A percentile compares a stretch with the other conserved stretches of the same genome.
phyloP scores from a whole-genome alignment of 83 land plant species.

The Diphasiastrum complanatum region DNA sequence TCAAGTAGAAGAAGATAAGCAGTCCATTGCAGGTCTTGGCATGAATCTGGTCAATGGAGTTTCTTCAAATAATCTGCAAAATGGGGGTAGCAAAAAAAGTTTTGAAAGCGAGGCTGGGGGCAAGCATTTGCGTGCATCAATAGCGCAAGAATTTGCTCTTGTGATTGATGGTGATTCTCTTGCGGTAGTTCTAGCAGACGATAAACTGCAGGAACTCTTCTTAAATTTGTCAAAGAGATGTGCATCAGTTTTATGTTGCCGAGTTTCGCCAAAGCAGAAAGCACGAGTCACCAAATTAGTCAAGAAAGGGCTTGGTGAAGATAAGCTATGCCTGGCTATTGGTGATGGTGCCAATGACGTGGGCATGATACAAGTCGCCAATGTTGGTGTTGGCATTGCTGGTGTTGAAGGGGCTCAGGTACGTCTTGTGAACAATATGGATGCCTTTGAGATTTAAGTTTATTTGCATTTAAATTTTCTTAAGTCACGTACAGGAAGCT shows the following conservation, averaged over 20 bases:
- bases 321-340: constrained; percentile 33
- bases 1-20: no score
- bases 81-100: no score
- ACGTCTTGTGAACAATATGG: no score
- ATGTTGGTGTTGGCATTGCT: constrained; percentile 39
- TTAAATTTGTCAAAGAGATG: constrained; percentile 32
- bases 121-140: no score
- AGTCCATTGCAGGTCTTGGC: no score
- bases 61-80: no score
- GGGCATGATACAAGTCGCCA: constrained; percentile 42
- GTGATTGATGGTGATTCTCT: constrained; percentile 44
- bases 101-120: no score
- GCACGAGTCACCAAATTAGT: constrained; percentile 42
- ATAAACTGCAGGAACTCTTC: constrained; percentile 27
- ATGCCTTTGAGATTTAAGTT: no score
- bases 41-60: no score
- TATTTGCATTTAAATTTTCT: background rate
- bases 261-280: constrained; percentile 47
- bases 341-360: constrained; percentile 46
- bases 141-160: constrained; percentile 34
- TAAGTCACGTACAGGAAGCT: no score
- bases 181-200: constrained; percentile 28
- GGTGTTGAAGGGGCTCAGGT: constrained; percentile 46
- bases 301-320: constrained; percentile 25
- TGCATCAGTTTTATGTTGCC: constrained; percentile 42